Evolutionary conservation across 305 asterid genomes (phyloP).

Genomic region (Euphrasia arctica): DNA sequence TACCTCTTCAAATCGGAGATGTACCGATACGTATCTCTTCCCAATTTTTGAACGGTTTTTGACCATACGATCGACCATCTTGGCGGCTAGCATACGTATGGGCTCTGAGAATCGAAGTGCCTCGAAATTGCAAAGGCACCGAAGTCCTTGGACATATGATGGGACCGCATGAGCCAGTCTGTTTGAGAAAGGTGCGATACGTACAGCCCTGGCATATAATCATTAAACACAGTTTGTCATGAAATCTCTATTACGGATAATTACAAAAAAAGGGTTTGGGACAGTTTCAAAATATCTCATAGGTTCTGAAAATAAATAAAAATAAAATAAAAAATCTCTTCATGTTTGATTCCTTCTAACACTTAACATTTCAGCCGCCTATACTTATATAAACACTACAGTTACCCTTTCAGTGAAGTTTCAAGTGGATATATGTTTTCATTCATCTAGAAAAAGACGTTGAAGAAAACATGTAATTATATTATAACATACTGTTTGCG

Average conservation of each 20-base stretch:
- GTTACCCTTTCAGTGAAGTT: not conserved
- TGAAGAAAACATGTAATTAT: constrained; percentile 1
- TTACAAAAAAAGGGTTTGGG: no score
- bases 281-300: not conserved
- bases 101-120: constrained; percentile 92
- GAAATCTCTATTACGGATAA: not conserved
- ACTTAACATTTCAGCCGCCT: not conserved
- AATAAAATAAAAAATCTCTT: not conserved
- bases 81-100: constrained; percentile 92
- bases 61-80: constrained; percentile 93
- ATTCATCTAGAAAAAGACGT: not conserved
- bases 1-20: constrained; percentile 99
- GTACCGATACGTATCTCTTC: constrained; percentile 81
- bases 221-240: constrained; percentile 28
- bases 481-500: not conserved
- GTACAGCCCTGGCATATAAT: constrained; percentile 81
- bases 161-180: constrained; percentile 97
- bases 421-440: not conserved
- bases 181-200: constrained; percentile 98
- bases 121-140: constrained; percentile 95
- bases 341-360: not conserved
- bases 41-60: constrained; percentile 64
- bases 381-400: no score
- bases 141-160: constrained; percentile 71
- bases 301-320: no score